Evolutionary conservation across 2,329 filamentous ascomycete species (phyloP), one percentile per base, ranked within the genome.

Genomic region (Sclerotinia borealis): DNA sequence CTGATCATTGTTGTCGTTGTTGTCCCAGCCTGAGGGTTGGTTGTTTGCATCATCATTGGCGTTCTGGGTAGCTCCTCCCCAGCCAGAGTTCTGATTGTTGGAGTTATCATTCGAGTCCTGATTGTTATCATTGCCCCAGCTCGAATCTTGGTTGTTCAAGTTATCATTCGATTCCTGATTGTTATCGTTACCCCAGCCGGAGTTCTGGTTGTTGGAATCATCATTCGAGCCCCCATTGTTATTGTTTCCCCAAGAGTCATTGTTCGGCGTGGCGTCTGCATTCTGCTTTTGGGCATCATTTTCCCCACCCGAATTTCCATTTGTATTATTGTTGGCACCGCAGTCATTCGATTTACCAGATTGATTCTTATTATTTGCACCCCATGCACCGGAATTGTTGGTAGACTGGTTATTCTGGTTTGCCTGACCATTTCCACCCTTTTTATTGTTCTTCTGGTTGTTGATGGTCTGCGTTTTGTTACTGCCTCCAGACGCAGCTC

Each of bases 281-380:
- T 56, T 29, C 19, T 50, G 27, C 15, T 56, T 13, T 29, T 45
- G 41, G 10, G 11, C 11, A 34, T 56, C 39, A 19, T 56, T 56
- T 19, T 39, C 27, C 54, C 54, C 34, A 19, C 39, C 54, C n/a
- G 27, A 56, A 25, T 56, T 22, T 9, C 39, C 54, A 22, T 6
- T 31, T 34, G 27, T 58, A 56, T 67, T 71, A 51, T 63, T 66
- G 11, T 59, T 56, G n/a, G 59, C 29, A 49, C 66, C 67, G 39
- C 54, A 56, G 27, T 29, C 29, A n/a, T 56, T 45, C 4, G 29
- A 34, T 19, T 45, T 56, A 1, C 54, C n/a, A 17, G 52, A 45
- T 9, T 56, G 52, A 45, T 56, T 27, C 25, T 56, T 56, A 6
- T 45, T 56, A 34, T 45, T 19, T 56, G n/a, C 29, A 17, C 39